These are phyloP conservation scores for Pichia sorboxylosa DNA, from an alignment of 1,139 yeast genomes.

Conservation along the genomic window DNA sequence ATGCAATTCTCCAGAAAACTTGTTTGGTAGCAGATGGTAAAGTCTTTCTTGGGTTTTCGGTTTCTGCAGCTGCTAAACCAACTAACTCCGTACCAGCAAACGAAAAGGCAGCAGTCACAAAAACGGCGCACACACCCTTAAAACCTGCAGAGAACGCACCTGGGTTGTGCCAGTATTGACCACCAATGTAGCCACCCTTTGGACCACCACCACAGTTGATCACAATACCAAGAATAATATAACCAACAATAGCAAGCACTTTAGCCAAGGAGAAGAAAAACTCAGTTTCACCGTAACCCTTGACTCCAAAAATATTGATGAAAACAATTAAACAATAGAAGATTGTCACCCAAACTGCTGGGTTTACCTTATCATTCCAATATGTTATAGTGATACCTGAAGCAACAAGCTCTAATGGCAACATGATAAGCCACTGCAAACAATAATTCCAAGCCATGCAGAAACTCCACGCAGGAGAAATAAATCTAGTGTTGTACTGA, in stretches of 20 bases:
- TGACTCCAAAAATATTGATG: conserved; percentile 45
- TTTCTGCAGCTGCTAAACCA: conserved; percentile 73
- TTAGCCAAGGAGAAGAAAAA: conserved; percentile 46
- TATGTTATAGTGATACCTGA: conserved; percentile 51
- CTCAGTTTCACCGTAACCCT: conserved; percentile 55
- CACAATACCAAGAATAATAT: conserved; percentile 53
- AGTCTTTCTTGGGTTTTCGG: conserved; percentile 53
- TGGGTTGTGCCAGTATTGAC: conserved; percentile 43
- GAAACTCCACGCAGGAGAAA: conserved; percentile 64
- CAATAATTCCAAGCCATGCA: conserved; percentile 60
- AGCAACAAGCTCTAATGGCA: conserved; percentile 61
- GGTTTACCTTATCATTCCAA: conserved; percentile 45
- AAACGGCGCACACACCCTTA: conserved; percentile 67
- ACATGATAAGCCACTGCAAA: conserved; percentile 49
- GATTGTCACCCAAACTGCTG: conserved; percentile 53
- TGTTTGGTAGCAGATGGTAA: conserved; percentile 58
- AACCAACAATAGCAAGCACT: conserved; percentile 49
- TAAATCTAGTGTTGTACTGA: conserved; percentile 46
- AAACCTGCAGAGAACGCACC: conserved; percentile 48
- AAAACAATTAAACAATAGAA: conserved; percentile 45
- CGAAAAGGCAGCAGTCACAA: conserved; percentile 75
- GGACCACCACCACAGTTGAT: conserved; percentile 58
- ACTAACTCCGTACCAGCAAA: conserved; percentile 72
- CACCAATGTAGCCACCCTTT: conserved; percentile 44
- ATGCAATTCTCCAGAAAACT: conserved; percentile 54